Conservation (phyloP, 192 early-diverging fungal species). For the Coemansia sp. region DNA sequence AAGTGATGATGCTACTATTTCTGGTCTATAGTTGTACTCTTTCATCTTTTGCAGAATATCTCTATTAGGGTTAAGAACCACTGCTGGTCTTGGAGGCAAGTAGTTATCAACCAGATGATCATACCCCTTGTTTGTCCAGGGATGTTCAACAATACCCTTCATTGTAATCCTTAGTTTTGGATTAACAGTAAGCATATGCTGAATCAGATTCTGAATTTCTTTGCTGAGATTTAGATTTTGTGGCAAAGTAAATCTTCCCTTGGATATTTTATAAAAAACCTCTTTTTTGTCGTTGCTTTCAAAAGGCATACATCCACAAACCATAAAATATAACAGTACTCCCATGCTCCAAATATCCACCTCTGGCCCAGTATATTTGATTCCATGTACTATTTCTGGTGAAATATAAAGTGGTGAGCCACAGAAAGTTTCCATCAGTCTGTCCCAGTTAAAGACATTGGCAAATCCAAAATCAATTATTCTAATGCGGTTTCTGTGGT, state of each 20-base stretch:
- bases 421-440: slow-evolving; percentile 56
- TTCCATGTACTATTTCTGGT: slow-evolving; percentile 82
- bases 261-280: slow-evolving; percentile 81
- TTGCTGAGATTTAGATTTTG: slow-evolving; percentile 52
- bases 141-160: slow-evolving; percentile 68
- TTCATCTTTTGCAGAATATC: slow-evolving; percentile 49
- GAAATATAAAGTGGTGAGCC: slow-evolving; percentile 83
- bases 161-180: slow-evolving; percentile 69
- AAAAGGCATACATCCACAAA: slow-evolving; percentile 84
- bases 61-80: slow-evolving; percentile 48
- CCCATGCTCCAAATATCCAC: slow-evolving; percentile 90
- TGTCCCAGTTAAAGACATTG: slow-evolving; percentile 63
- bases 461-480: slow-evolving; percentile 92
- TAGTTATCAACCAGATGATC: slow-evolving; percentile 65
- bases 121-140: slow-evolving; percentile 78
- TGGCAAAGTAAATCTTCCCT: slow-evolving; percentile 63
- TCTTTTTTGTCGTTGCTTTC: slow-evolving; percentile 84
- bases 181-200: slow-evolving; percentile 72
- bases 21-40: slow-evolving; percentile 39
- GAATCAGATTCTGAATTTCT: slow-evolving; percentile 65
- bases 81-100: slow-evolving; percentile 60
- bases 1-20: slow-evolving; percentile 36
- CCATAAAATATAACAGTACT: slow-evolving; percentile 80
- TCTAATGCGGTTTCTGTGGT: slow-evolving; percentile 68
- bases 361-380: slow-evolving; percentile 81